phyloP scores from a whole-genome alignment of 768 basidiomycete species.

The Psilocybe cubensis region DNA sequence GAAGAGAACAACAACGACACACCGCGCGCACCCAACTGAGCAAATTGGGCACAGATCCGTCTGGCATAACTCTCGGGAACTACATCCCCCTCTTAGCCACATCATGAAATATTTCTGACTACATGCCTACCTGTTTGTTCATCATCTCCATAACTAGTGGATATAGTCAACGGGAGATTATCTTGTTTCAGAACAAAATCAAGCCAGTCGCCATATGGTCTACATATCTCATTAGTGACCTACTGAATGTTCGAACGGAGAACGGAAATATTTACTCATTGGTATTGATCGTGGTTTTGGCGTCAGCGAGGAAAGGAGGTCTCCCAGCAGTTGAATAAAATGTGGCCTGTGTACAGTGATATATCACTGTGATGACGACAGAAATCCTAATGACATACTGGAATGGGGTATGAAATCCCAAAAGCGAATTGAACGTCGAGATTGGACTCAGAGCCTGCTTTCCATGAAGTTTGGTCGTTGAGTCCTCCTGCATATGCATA shows the following conservation, averaged over 20 bases:
- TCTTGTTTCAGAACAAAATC: slow-evolving; percentile 51
- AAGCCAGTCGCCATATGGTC: slow-evolving; percentile 55
- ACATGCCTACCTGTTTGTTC: slow-evolving; percentile 63
- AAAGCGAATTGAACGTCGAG: slow-evolving; percentile 71
- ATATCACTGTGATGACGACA: background rate
- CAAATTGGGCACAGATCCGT: slow-evolving; percentile 62
- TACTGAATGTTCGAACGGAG: background rate
- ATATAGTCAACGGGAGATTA: slow-evolving; percentile 60
- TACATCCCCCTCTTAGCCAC: slow-evolving; percentile 21
- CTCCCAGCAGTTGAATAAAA: slow-evolving; percentile 67
- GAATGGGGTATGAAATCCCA: slow-evolving; percentile 53
- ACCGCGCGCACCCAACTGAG: slow-evolving; percentile 69
- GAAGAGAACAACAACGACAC: slow-evolving; percentile 68
- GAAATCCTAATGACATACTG: slow-evolving; percentile 7
- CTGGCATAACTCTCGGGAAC: slow-evolving; percentile 59
- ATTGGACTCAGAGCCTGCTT: slow-evolving; percentile 67
- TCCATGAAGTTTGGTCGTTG: slow-evolving; percentile 57
- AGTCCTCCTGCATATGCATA: slow-evolving; percentile 46
- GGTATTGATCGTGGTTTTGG: slow-evolving; percentile 36
- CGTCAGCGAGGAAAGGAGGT: slow-evolving; percentile 63
- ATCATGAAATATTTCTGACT: no score
- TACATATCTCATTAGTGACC: slow-evolving; percentile 6
- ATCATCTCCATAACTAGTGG: slow-evolving; percentile 74
- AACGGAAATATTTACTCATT: slow-evolving; percentile 34
- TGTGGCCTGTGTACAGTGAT: slow-evolving; percentile 32